These are phyloP conservation scores for Marasmius sp. DNA, from an alignment of 1,284 basidiomycete genomes.

Conservation along the genomic window DNA sequence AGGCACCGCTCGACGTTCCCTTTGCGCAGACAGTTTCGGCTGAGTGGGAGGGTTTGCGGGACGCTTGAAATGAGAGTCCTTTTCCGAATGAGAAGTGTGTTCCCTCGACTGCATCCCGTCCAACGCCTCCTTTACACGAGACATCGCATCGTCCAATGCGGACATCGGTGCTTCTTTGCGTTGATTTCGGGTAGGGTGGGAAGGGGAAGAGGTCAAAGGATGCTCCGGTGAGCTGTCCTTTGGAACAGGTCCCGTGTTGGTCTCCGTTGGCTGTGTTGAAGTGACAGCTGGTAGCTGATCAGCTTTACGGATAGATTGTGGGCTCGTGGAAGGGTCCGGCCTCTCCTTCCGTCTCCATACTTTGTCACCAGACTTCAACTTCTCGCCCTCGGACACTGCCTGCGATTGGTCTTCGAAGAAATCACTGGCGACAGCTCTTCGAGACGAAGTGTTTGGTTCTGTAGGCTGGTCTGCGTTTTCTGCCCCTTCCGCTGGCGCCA, in stretches of 20 bases:
- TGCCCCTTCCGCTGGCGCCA: constrained; percentile 23
- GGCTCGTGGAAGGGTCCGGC: neutral
- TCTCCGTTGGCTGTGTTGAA: neutral
- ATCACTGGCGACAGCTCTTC: constrained; percentile 61
- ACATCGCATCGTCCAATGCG: constrained; percentile 82
- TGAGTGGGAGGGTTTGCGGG: constrained; percentile 13
- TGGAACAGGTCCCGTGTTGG: neutral
- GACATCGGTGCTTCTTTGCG: constrained; percentile 70
- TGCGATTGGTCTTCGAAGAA: constrained; percentile 57
- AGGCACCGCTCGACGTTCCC: constrained; percentile 56
- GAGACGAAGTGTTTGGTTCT: constrained; percentile 14
- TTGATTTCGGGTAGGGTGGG: constrained; percentile 14
- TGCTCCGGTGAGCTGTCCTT: neutral
- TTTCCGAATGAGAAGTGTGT: constrained; percentile 20
- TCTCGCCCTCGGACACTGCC: constrained; percentile 13
- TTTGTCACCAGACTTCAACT: constrained; percentile 30
- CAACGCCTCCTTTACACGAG: constrained; percentile 84
- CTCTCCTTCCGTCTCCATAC: constrained; percentile 40
- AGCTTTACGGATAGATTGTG: neutral
- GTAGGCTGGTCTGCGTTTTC: constrained; percentile 12
- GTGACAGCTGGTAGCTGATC: neutral
- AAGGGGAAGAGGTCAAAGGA: neutral
- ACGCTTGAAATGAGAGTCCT: constrained; percentile 18
- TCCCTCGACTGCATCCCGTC: constrained; percentile 62
- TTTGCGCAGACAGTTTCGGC: constrained; percentile 17